Evolutionary conservation across 2,329 filamentous ascomycete genomes (phyloP).

Genomic region (Penicillium freii): DNA sequence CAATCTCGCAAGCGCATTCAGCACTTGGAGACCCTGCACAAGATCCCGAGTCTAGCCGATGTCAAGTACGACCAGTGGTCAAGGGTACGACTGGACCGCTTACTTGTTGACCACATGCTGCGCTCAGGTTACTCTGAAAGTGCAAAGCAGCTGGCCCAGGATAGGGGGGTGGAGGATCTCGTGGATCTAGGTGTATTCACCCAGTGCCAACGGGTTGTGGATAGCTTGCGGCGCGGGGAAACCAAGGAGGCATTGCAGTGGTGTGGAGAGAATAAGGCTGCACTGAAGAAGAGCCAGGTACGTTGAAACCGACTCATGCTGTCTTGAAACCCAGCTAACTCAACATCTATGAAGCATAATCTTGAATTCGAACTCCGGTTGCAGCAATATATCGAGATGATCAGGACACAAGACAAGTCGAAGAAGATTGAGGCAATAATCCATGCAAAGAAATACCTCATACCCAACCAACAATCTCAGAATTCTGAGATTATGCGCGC

Average conservation of each 20-base stretch:
- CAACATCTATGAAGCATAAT: slow-evolving; percentile 57
- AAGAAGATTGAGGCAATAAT: slow-evolving; percentile 73
- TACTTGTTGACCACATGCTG: slow-evolving; percentile 90
- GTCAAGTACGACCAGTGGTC: slow-evolving; percentile 94
- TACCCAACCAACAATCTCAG: slow-evolving; percentile 67
- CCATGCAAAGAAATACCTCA: slow-evolving; percentile 79
- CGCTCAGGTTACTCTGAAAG: slow-evolving; percentile 78
- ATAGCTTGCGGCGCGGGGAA: slow-evolving; percentile 67
- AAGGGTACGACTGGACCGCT: slow-evolving; percentile 71
- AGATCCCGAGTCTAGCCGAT: slow-evolving; percentile 78
- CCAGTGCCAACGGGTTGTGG: slow-evolving; percentile 73
- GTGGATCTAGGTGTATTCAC: slow-evolving; percentile 89
- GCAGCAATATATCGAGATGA: slow-evolving; percentile 92
- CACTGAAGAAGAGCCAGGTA: slow-evolving; percentile 82
- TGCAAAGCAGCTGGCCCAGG: slow-evolving; percentile 70
- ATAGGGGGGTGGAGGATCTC: slow-evolving; percentile 73
- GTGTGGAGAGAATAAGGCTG: slow-evolving; percentile 92
- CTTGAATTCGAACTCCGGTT: slow-evolving; percentile 90
- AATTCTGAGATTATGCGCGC: slow-evolving; percentile 68
- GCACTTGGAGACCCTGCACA: slow-evolving; percentile 78
- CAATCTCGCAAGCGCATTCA: slow-evolving; percentile 73
- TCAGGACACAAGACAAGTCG: slow-evolving; percentile 62
- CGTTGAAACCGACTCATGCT: slow-evolving; percentile 24
- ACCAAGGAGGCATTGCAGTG: slow-evolving; percentile 79
- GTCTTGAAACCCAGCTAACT: not conserved